Conservation (phyloP, 192 early-diverging fungal species). For the Geosiphon pyriformis region DNA sequence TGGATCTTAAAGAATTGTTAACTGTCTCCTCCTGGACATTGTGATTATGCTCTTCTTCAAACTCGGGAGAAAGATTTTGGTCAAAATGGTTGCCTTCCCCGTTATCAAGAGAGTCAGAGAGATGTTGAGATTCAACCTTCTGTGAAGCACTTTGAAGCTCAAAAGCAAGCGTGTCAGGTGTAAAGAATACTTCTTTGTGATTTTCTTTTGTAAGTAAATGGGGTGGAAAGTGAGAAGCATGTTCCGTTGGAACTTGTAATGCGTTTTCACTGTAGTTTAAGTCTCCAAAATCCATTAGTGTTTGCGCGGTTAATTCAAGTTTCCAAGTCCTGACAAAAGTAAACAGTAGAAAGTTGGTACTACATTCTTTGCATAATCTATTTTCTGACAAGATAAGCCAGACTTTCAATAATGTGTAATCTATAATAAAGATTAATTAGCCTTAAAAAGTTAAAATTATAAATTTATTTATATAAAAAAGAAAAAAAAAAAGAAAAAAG, state of each 20-base stretch:
- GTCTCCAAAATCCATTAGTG: no score
- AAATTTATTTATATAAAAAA: no score
- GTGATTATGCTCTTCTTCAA: neutral
- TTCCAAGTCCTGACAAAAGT: no score
- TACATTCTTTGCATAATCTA: no score
- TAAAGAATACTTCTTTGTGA: neutral
- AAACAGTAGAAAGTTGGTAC: no score
- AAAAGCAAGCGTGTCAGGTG: neutral
- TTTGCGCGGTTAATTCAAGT: no score
- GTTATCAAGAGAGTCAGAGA: neutral
- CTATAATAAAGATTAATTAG: no score
- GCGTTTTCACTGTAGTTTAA: neutral
- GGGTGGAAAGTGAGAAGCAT: neutral
- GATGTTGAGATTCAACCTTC: neutral
- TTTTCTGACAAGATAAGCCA: no score
- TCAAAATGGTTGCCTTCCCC: neutral
- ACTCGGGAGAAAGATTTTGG: no score
- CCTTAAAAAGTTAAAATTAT: no score
- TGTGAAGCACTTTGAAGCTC: neutral
- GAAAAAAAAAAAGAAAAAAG: no score
- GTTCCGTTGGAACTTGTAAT: neutral
- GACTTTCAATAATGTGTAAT: no score
- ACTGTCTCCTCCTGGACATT: neutral
- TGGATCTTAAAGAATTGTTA: neutral
- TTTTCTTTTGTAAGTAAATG: neutral